Evolutionary conservation across 371 early-diverging fungal species (phyloP), one percentile per base, ranked within the genome.

Genomic region (Mucor irregularis): DNA sequence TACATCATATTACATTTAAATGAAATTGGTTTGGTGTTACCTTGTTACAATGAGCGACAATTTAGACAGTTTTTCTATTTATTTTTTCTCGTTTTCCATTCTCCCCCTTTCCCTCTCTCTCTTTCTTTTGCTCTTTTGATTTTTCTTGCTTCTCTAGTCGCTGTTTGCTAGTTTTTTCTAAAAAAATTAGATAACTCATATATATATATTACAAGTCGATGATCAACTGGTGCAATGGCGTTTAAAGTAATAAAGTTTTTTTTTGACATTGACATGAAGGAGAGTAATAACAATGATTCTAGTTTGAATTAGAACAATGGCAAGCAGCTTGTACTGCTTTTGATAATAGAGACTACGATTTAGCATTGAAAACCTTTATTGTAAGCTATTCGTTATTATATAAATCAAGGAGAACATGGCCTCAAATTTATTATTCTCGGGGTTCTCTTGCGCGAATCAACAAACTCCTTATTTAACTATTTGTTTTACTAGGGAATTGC

Each of bases 401-500:
- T 19, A 29, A 39, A 40, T 9, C 21, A 31, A 31, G 31, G 31
- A 31, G 31, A 31, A 31, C 31, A n/a, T n/a, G n/a, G n/a, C n/a
- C n/a, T n/a, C n/a, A n/a, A n/a, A n/a, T n/a, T n/a, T n/a, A n/a
- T n/a, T n/a, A n/a, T n/a, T n/a, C n/a, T n/a, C n/a, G n/a, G n/a
- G n/a, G n/a, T n/a, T n/a, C n/a, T n/a, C n/a, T n/a, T n/a, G n/a
- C n/a, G 14, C 10, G 14, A 4, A 26, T 28, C 29, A 3, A 25
- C 16, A 5, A 11, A 14, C 13, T 13, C 17, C 4, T 35, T 16
- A 44, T 26, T 55, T 49, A 31, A 33, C 19, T 28, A 22, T n/a
- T 19, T 16, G 34, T 48, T 31, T 30, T 22, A 45, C 30, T 78
- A 93, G 92, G 74, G 80, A 29, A 92, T 96, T 53, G 95, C 94